Percentiles rank a stretch among this genome's conserved stretches.
Conservation (phyloP, 2,329 filamentous ascomycete genomes). For the Chaetomium sp. region DNA sequence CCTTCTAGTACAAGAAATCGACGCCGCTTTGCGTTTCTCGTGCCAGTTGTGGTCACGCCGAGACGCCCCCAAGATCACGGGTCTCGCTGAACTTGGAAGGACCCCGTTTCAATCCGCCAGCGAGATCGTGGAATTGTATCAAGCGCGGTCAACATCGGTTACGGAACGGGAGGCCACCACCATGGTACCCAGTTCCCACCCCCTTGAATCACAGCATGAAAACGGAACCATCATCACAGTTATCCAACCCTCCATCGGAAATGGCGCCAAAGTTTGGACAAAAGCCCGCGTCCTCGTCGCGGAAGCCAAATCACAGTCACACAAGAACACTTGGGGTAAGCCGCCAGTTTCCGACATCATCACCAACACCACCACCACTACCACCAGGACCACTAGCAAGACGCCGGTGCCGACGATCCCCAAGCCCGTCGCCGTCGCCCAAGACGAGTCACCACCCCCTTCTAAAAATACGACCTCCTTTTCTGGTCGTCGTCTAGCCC, state of each 20-base stretch:
- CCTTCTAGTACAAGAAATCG: conserved; percentile 10
- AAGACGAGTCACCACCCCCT: no score
- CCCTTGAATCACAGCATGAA: conserved; percentile 2
- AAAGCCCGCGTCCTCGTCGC: conserved; percentile 7
- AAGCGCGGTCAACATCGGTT: not conserved
- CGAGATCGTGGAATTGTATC: conserved; percentile 8
- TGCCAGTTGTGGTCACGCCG: conserved; percentile 14
- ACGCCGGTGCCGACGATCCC: no score
- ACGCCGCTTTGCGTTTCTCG: conserved; percentile 15
- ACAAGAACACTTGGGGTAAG: not conserved
- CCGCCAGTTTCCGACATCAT: not conserved
- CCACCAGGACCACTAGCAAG: not conserved
- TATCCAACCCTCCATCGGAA: conserved; percentile 3
- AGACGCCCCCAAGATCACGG: conserved; percentile 1
- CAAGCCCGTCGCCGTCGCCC: no score
- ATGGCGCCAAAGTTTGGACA: conserved; percentile 11
- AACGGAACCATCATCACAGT: conserved; percentile 12
- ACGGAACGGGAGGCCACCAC: not conserved
- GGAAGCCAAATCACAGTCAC: not conserved
- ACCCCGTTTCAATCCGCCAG: not conserved
- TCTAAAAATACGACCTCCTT: no score
- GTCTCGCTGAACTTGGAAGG: not conserved
- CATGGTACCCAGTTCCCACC: not conserved
- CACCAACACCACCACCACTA: not conserved
- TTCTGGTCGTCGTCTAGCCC: no score